phyloP scores from a whole-genome alignment of 116 monocot species.

The Cymodocea nodosa region DNA sequence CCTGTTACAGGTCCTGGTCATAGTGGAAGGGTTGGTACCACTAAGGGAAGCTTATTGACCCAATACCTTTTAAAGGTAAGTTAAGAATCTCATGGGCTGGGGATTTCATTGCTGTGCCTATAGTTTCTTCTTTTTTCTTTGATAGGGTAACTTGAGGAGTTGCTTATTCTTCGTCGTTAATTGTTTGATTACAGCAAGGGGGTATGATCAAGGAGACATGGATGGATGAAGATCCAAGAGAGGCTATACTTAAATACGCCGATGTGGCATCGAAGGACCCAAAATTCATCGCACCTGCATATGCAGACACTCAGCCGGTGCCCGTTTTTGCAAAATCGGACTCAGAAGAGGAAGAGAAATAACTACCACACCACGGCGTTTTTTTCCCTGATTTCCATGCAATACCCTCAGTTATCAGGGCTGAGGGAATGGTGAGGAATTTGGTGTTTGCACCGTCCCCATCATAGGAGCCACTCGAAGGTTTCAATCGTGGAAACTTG shows the following conservation, averaged over 20 bases:
- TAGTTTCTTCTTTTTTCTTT: neutral
- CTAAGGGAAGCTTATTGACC: conserved; percentile 91
- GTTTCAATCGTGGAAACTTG: too few relatives aligned
- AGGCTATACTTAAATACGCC: conserved; percentile 90
- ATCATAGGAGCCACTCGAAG: too few relatives aligned
- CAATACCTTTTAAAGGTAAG: conserved; percentile 93
- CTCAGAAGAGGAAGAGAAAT: conserved; percentile 67
- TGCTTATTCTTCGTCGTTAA: neutral
- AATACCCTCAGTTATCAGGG: too few relatives aligned
- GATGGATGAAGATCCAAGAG: conserved; percentile 99
- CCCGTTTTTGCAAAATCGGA: conserved; percentile 83
- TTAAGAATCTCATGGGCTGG: neutral
- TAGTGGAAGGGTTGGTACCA: conserved; percentile 90
- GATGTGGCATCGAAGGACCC: conserved; percentile 83
- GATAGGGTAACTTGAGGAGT: neutral
- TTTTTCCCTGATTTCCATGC: too few relatives aligned
- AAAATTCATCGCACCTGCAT: conserved; percentile 85
- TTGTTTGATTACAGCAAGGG: conserved; percentile 59
- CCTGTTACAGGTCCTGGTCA: conserved; percentile 89
- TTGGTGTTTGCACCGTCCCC: too few relatives aligned
- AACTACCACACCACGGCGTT: neutral
- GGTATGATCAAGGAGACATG: conserved; percentile 92
- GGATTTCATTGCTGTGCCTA: neutral
- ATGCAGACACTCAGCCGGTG: conserved; percentile 76
- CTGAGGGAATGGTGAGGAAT: too few relatives aligned